Evolutionary conservation across 441 rosid genomes (phyloP).

Genomic region (Eutrema salsugineum): DNA sequence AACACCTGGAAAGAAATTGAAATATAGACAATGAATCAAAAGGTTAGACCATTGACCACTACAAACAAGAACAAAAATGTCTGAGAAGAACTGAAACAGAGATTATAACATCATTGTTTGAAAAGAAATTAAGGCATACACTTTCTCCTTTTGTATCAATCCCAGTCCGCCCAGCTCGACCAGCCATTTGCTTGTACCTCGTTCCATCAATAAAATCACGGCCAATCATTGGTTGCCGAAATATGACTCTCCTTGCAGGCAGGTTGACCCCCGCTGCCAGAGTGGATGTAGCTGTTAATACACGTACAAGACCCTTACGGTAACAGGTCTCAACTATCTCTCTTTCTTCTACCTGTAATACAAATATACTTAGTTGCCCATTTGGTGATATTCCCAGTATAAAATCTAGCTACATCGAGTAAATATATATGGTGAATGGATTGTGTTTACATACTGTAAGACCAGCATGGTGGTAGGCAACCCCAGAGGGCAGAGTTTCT

Average conservation of each 20-base stretch:
- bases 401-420: conserved; percentile 2
- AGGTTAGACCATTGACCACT: conserved; percentile 1
- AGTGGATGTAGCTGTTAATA: conserved; percentile 98
- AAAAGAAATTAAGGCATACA: conserved; percentile 46
- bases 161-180: conserved; percentile 99
- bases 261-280: conserved; percentile 98
- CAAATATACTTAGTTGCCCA: conserved; percentile 1
- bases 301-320: conserved; percentile 84
- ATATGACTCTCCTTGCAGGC: conserved; percentile 98
- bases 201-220: conserved; percentile 97
- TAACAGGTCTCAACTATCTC: conserved; percentile 94
- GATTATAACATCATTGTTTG: not conserved
- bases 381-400: not conserved
- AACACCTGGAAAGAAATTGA: conserved; percentile 54
- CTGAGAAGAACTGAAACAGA: conserved; percentile 3
- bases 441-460: conserved; percentile 65
- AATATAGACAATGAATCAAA: conserved; percentile 3
- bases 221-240: conserved; percentile 97
- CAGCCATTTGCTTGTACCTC: conserved; percentile 98
- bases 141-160: conserved; percentile 99
- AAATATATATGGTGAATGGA: conserved; percentile 18
- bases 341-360: conserved; percentile 90
- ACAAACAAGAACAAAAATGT: conserved; percentile 4
- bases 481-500: conserved; percentile 93
- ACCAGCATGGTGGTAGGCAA: conserved; percentile 99